Conservation (phyloP, 441 rosid genomes). For the Flueggea neowawraea region DNA sequence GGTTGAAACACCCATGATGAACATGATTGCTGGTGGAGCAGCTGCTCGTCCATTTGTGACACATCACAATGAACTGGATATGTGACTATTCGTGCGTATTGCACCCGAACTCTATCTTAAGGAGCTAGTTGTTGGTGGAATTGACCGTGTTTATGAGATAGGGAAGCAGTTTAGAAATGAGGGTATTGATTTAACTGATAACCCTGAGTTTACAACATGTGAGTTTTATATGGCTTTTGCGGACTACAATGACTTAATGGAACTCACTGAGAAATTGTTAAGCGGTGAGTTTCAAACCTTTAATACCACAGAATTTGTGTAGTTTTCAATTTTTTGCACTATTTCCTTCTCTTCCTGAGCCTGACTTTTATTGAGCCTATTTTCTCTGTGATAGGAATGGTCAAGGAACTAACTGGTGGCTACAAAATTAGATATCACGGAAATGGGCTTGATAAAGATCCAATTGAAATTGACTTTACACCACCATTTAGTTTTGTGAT, state of each 20-base stretch:
- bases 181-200: conserved; percentile 91
- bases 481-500: conserved; percentile 74
- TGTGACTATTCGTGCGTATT: conserved; percentile 80
- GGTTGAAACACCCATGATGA: conserved; percentile 97
- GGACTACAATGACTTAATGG: conserved; percentile 85
- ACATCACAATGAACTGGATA: conserved; percentile 82
- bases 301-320: neutral
- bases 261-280: conserved; percentile 70
- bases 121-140: conserved; percentile 83
- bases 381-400: conserved; percentile 55
- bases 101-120: conserved; percentile 88
- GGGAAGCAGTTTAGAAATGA: conserved; percentile 93
- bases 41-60: conserved; percentile 94
- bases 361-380: neutral
- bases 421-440: conserved; percentile 78
- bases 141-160: conserved; percentile 82
- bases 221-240: conserved; percentile 97
- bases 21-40: conserved; percentile 93
- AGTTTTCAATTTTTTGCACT: neutral
- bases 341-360: neutral
- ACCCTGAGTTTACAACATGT: conserved; percentile 93
- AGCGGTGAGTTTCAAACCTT: conserved; percentile 50
- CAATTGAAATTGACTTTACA: conserved; percentile 86
- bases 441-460: conserved; percentile 71
- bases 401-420: conserved; percentile 78